These are phyloP conservation scores for Corylus americana DNA, from an alignment of 306 rosid genomes.

Conservation along the genomic window DNA sequence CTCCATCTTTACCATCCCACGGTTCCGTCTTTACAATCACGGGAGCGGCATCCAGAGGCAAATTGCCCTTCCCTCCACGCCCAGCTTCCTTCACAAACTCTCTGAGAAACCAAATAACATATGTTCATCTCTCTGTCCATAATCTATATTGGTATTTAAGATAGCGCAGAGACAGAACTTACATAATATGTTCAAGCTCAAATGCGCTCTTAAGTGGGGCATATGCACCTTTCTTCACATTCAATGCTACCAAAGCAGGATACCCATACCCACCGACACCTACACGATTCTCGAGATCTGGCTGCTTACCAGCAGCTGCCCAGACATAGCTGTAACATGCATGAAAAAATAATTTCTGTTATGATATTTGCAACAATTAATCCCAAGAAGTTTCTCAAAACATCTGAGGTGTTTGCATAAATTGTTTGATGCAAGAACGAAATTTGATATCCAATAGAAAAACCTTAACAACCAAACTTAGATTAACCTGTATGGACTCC, in stretches of 20 bases:
- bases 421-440: constrained; percentile 6
- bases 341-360: background rate
- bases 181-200: constrained; percentile 80
- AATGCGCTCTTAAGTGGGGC: constrained; percentile 98
- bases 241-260: constrained; percentile 94
- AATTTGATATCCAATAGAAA: constrained; percentile 2
- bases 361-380: background rate
- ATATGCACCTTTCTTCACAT: constrained; percentile 80
- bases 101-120: constrained; percentile 38
- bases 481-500: constrained; percentile 85
- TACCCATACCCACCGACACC: constrained; percentile 99
- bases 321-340: constrained; percentile 69
- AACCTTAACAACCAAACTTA: constrained; percentile 2
- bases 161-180: constrained; percentile 32
- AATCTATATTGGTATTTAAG: constrained; percentile 9
- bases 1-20: constrained; percentile 98
- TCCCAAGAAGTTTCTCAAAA: background rate
- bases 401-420: background rate
- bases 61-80: constrained; percentile 88
- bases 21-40: constrained; percentile 64
- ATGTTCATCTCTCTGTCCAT: constrained; percentile 12
- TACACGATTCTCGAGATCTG: constrained; percentile 80
- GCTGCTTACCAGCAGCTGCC: constrained; percentile 93
- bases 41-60: constrained; percentile 68
- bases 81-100: constrained; percentile 92